Evolutionary conservation across 1,284 basidiomycete species (phyloP).

Genomic region (Nidula niveotomentosa): DNA sequence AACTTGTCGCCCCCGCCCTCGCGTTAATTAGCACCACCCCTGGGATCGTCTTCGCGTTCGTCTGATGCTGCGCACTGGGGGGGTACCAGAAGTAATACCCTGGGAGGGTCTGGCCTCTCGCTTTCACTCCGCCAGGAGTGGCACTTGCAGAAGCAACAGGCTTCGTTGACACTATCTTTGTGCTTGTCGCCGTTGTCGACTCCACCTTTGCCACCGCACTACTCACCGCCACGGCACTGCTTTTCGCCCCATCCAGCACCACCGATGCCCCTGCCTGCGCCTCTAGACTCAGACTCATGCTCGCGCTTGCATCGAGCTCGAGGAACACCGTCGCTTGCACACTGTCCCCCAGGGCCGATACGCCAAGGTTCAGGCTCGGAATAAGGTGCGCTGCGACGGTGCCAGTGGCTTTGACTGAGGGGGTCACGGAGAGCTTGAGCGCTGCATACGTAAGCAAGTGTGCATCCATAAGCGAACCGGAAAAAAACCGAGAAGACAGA

Average conservation of each 20-base stretch:
- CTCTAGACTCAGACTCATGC: conserved; percentile 32
- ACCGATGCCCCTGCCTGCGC: conserved; percentile 9
- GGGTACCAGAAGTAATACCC: conserved; percentile 1
- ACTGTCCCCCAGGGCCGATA: conserved; percentile 34
- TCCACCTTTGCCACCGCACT: background rate
- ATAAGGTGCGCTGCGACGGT: conserved; percentile 47
- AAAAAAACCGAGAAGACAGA: background rate
- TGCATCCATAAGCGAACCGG: background rate
- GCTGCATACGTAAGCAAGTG: conserved; percentile 20
- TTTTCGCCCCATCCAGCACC: background rate
- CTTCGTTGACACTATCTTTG: background rate
- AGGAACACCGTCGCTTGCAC: conserved; percentile 40
- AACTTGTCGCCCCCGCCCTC: no score
- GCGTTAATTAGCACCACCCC: no score
- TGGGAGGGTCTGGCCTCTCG: conserved; percentile 1
- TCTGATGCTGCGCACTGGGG: background rate
- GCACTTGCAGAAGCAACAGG: background rate
- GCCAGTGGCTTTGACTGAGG: conserved; percentile 36
- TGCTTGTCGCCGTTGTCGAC: background rate
- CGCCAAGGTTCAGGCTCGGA: conserved; percentile 43
- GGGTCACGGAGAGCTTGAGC: conserved; percentile 38
- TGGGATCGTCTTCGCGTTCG: no score
- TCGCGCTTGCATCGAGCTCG: conserved; percentile 42
- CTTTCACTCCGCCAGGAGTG: background rate
- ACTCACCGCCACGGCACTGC: no score